Percentiles rank a stretch among this genome's conserved stretches.
Evolutionary conservation across 345 rosid genomes (phyloP).

Genomic region (Acer saccharum): DNA sequence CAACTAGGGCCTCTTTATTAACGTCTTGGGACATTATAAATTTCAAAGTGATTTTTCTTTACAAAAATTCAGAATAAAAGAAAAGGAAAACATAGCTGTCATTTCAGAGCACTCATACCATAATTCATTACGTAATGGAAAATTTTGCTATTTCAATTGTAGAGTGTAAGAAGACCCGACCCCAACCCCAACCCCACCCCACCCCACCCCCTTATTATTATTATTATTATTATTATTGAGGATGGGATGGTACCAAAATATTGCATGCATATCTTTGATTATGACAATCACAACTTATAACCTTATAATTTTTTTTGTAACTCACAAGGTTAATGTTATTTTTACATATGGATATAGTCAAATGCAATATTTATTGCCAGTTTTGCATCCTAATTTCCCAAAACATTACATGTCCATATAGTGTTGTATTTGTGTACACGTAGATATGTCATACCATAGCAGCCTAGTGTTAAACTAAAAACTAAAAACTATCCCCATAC

Average conservation of each 20-base stretch:
- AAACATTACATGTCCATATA: not conserved
- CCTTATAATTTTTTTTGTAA: not conserved
- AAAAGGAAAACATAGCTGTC: not conserved
- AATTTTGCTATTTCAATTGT: not conserved
- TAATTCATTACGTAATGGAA: not conserved
- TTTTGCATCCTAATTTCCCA: not conserved
- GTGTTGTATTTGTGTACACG: too few relatives aligned
- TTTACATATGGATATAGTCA: not conserved
- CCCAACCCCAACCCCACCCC: too few relatives aligned
- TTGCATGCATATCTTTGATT: not conserved
- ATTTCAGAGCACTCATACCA: not conserved
- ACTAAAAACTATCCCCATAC: not conserved
- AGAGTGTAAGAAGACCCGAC: not conserved
- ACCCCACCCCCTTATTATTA: too few relatives aligned
- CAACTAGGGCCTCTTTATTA: conserved; percentile 1
- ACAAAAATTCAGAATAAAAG: not conserved
- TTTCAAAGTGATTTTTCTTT: not conserved
- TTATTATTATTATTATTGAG: too few relatives aligned
- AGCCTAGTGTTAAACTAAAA: not conserved
- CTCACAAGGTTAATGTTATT: not conserved
- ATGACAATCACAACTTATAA: not conserved
- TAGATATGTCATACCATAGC: too few relatives aligned
- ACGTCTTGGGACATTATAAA: not conserved
- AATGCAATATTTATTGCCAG: not conserved
- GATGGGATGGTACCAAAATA: not conserved